Evolutionary conservation across 352 stramenopile species (phyloP), one percentile per base, ranked within the genome.

Genomic region (Elongisporangium senticosum): DNA sequence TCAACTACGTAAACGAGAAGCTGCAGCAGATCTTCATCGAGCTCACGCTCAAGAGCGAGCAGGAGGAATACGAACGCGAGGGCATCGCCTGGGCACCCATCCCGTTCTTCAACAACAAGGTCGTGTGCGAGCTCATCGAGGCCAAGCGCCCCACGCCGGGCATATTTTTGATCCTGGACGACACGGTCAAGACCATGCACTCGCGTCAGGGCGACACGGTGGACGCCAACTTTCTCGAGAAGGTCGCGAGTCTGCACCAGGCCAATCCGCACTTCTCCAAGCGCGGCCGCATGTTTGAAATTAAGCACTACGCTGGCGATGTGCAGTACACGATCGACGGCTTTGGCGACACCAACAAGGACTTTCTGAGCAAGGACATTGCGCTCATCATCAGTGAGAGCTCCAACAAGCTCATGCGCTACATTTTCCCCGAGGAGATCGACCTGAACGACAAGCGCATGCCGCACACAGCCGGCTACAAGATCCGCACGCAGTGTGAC

Each of bases 61-160:
- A 98, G 69, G 79, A 98, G 65, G 91, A 98, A 63, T 99, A 99
- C 69, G 89, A 96, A 51, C 86, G 87, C 15, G 96, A 99, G 74
- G 91, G 91, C 13, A 96, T 98, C 61, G 79, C 79, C 37, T 96
- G 94, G 78, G 63, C 84, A 6, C 77, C 83, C n/a, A 97, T 97
- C 55, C 81, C 91, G 39, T 98, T 98, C 61, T 90, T 93, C 55
- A 96, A 98, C 71, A 98, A 96, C 74, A 89, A 94, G 69, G 79
- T 94, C n/a, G 83, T 95, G 60, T 93, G 83, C 50, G 83, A 93
- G 62, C 68, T 95, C 39, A 93, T 95, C 53, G 86, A 95, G 53
- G 83, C 82, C 5, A 79, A 82, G 28, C 79, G 79, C 5, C 82
- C 81, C 4, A 80, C 75, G 23, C 81, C 85, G 20, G 86, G 86